Conservation (phyloP, 129 eudicot species). For the Lactuca sativa region DNA sequence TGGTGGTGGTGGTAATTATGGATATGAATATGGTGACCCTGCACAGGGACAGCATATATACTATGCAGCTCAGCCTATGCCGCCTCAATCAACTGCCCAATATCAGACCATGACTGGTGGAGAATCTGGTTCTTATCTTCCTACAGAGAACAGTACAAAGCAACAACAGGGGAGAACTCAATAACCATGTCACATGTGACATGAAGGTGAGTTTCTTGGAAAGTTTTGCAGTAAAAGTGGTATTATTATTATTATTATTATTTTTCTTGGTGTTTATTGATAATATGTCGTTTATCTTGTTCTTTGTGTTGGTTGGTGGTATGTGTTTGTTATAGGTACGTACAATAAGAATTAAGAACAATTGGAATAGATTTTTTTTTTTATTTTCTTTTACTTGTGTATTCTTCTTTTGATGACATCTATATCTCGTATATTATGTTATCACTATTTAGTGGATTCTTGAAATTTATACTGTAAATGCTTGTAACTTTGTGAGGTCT, state of each 20-base stretch:
- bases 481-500: background rate
- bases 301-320: slow-evolving; percentile 56
- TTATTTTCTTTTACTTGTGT: slow-evolving; percentile 23
- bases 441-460: slow-evolving; percentile 23
- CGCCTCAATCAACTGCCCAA: slow-evolving; percentile 70
- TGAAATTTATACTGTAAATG: slow-evolving; percentile 17
- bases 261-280: slow-evolving; percentile 28
- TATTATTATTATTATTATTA: slow-evolving; percentile 4
- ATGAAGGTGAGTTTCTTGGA: slow-evolving; percentile 28
- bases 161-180: slow-evolving; percentile 61
- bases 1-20: slow-evolving; percentile 47
- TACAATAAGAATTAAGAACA: slow-evolving; percentile 57
- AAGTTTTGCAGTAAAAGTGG: slow-evolving; percentile 57
- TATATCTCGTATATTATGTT: slow-evolving; percentile 3
- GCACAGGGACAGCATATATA: slow-evolving; percentile 66
- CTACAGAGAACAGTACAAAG: slow-evolving; percentile 50
- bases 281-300: slow-evolving; percentile 29
- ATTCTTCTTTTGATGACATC: slow-evolving; percentile 34
- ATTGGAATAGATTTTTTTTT: slow-evolving; percentile 1
- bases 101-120: slow-evolving; percentile 61
- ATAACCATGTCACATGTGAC: slow-evolving; percentile 23
- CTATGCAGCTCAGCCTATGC: slow-evolving; percentile 55
- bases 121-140: slow-evolving; percentile 56
- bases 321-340: slow-evolving; percentile 48
- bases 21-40: slow-evolving; percentile 70